Base-by-base conservation (phyloP, 352 stramenopile genomes). In the Globisporangium solare region DNA sequence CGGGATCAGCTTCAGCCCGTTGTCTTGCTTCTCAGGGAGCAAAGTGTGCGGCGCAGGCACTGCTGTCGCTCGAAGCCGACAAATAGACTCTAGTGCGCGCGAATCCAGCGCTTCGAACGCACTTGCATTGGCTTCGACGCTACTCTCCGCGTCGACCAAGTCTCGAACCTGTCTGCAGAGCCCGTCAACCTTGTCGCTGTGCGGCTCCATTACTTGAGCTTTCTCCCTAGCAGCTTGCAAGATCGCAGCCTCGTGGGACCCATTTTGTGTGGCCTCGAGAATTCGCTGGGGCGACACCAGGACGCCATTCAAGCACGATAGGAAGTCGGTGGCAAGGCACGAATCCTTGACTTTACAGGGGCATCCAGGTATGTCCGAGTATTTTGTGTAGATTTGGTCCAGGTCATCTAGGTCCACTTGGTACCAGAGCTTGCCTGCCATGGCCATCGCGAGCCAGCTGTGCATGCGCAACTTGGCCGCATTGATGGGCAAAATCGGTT, bases 341-440 rank as follows among this genome's bases (percentile, higher is more conserved):
- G 73, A 70, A 52, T 86, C 76, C 41, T 61, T 56, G 1, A 83
- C 64, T 63, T 71, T 71, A 52, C 74, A 83, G 4, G 70, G 63
- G 43, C 73, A 79, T 8, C 66, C 63, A 2, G 65, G 61, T 8
- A 86, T 67, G 2, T 76, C 37, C 0, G 67, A 59, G 57, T 86
- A 86, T 35, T 62, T 61, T 2, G 64, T 70, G 18, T 67, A 52
- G 15, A 83, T 55, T 32, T 71, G 56, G 4, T 74, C 62, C 15
- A 86, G 56, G 37, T 61, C 47, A 11, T 54, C 53, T 6, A 60
- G 48, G 20, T 74, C 68, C 3, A 83, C 70, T 50, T 82, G 66
- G 49, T 85, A 85, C 74, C 74, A 85, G 5, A 86, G 68, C 6
- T 71, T 60, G n/a, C 75, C 75, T 6, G 70, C 72, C 68, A 83